Percentiles rank a stretch among this genome's conserved stretches.
phyloP scores from a whole-genome alignment of 1,284 basidiomycete genomes.

The Hemileia vastatrix region DNA sequence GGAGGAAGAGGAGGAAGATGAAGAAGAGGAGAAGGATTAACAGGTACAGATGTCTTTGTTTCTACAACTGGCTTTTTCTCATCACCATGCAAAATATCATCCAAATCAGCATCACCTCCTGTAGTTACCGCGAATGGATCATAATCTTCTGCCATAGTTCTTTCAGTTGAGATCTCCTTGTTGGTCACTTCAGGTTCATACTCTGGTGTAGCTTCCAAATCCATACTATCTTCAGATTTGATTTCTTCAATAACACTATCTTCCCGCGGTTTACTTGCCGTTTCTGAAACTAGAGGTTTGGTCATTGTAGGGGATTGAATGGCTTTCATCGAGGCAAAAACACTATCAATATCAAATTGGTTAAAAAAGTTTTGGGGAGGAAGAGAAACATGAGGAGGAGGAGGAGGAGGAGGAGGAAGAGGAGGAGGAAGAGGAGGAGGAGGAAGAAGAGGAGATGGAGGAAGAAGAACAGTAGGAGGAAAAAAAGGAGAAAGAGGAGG shows the following conservation, averaged over 20 bases:
- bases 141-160: conserved; percentile 21
- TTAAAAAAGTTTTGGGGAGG: no score
- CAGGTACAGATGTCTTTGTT: no score
- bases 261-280: not conserved
- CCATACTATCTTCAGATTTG: conserved; percentile 16
- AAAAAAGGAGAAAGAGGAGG: no score
- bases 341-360: conserved; percentile 17
- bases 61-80: no score
- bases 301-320: conserved; percentile 1
- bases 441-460: no score
- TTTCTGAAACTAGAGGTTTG: not conserved
- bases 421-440: no score
- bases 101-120: conserved; percentile 21
- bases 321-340: conserved; percentile 15
- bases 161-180: not conserved
- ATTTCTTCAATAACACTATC: no score
- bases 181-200: not conserved
- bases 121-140: conserved; percentile 20
- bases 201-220: conserved; percentile 20
- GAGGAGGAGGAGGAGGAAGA: no score
- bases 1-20: no score
- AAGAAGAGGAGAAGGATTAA: no score
- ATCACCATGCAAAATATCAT: conserved; percentile 21
- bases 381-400: no score
- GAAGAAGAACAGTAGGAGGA: no score